These are phyloP conservation scores for Neurospora hispaniola DNA, from an alignment of 495 filamentous ascomycete species.

Conservation along the genomic window DNA sequence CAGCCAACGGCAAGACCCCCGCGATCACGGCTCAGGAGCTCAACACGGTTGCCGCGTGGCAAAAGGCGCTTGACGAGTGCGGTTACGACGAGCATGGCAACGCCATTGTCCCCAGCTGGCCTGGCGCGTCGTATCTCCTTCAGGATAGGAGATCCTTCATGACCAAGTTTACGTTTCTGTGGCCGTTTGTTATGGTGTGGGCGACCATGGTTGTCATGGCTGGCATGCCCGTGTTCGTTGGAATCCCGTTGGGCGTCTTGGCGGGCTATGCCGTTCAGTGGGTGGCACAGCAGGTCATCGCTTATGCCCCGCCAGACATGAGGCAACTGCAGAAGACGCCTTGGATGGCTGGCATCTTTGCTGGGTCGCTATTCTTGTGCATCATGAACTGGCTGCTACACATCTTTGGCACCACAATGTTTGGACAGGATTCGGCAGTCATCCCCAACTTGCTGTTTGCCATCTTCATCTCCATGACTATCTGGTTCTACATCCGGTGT, in stretches of 20 bases:
- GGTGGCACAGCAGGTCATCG: constrained; percentile 62
- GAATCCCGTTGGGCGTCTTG: constrained; percentile 57
- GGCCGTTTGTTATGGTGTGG: constrained; percentile 70
- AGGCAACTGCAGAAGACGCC: constrained; percentile 82
- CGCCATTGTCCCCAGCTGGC: constrained; percentile 49
- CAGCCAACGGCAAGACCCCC: constrained; percentile 78
- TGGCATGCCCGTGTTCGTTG: constrained; percentile 60
- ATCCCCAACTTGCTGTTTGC: constrained; percentile 67
- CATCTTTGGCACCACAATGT: constrained; percentile 55
- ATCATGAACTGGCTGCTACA: constrained; percentile 61
- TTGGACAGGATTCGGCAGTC: constrained; percentile 37
- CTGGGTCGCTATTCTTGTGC: constrained; percentile 75
- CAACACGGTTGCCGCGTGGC: constrained; percentile 74
- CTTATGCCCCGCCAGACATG: constrained; percentile 75
- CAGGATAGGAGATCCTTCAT: constrained; percentile 65
- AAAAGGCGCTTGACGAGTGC: constrained; percentile 69
- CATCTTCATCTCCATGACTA: constrained; percentile 49
- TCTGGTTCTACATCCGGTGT: constrained; percentile 76
- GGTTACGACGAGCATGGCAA: constrained; percentile 75
- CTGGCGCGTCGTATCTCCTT: constrained; percentile 43
- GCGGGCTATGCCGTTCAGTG: constrained; percentile 66
- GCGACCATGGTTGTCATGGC: constrained; percentile 60
- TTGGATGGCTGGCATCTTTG: constrained; percentile 88
- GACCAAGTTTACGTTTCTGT: constrained; percentile 82
- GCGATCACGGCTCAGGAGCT: constrained; percentile 77